Evolutionary conservation across 2,329 filamentous ascomycete species (phyloP), one percentile per base, ranked within the genome.

Genomic region (Meredithiella fracta): DNA sequence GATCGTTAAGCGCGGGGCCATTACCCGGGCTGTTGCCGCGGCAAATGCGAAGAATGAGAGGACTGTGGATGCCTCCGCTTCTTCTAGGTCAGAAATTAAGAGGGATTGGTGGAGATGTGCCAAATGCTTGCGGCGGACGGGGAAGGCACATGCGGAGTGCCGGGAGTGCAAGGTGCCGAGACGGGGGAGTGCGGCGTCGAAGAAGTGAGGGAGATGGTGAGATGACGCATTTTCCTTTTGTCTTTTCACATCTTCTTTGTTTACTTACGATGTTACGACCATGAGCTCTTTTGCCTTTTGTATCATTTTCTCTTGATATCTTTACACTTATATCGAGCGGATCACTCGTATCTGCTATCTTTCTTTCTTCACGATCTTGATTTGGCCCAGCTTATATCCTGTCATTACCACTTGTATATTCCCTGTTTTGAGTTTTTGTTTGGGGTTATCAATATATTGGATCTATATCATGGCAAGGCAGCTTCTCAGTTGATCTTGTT

Each of bases 31-130:
- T 3, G 26, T 51, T 29, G 40, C 50, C 15, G 14, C 26, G 1
- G 56, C 51, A 65, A 23, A 25, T 59, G 29, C 63, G 58, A 38
- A 7, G 22, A 22, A 22, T 22, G 23, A 51, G 14, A 42, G 25
- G 62, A 65, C 50, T 60, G 61, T 20, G 51, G 61, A 64, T 52
- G 60, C 65, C 67, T 23, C 44, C 62, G 69, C 49, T 62, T 67
- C 8, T 65, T 63, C n/a, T n/a, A n/a, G n/a, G n/a, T n/a, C 50
- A 68, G 72, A 58, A 66, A 68, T 20, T n/a, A 54, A 62, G 72
- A 31, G 64, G 2, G 65, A 61, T 2, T 79, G 75, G 75, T 80
- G 75, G 74, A 70, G 77, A 37, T 80, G 77, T 65, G 67, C 69
- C 52, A 72, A 72, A 58, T 79, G 77, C 62, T 70, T 80, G 50